Evolutionary conservation across 2,329 filamentous ascomycete genomes (phyloP), one percentile per base, ranked within the genome.

Genomic region (Trichoderma gracile): DNA sequence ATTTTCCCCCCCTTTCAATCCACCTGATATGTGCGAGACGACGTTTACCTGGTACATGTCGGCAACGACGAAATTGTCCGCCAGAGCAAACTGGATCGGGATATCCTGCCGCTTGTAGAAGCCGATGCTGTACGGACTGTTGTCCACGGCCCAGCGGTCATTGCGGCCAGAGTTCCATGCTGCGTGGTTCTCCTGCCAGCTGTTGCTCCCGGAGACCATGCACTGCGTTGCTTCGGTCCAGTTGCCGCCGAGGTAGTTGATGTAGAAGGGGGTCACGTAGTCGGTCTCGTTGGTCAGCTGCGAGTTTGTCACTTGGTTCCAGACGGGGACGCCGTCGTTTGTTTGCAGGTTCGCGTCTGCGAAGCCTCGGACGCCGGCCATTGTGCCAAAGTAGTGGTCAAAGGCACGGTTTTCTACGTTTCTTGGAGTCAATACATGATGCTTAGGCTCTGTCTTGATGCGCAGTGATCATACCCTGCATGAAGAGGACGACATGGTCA

Each of bases 401-500:
- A 78, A 80, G 4, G 77, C 77, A 4, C 72, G 68, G 52, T 74
- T 75, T 66, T 75, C 75, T 75, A 38, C 2, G 4, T 21, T 47
- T 15, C 1, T 19, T 1, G 2, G 4, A 53, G 10, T 23, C 8
- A 21, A 9, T 5, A 25, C 9, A 19, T 8, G 30, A 19, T 4
- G 19, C 23, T 14, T 14, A 5, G 3, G n/a, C 15, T 6, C 7
- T 2, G 4, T 14, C 33, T 38, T 14, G 30, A 9, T 54, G 12
- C 0, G 33, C 33, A 4, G 6, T 27, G 14, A 14, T 43, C 38
- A 46, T 53, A 73, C 72, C 81, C 69, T 84, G 82, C 82, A 85
- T 85, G 73, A 85, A 85, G 12, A 85, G 78, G 12, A 85, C 78
- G 30, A 85, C 82, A 81, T 86, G 83, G 25, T 85, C 77, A 64